phyloP scores from a whole-genome alignment of 495 filamentous ascomycete species.

The Penicillium ucsense region DNA sequence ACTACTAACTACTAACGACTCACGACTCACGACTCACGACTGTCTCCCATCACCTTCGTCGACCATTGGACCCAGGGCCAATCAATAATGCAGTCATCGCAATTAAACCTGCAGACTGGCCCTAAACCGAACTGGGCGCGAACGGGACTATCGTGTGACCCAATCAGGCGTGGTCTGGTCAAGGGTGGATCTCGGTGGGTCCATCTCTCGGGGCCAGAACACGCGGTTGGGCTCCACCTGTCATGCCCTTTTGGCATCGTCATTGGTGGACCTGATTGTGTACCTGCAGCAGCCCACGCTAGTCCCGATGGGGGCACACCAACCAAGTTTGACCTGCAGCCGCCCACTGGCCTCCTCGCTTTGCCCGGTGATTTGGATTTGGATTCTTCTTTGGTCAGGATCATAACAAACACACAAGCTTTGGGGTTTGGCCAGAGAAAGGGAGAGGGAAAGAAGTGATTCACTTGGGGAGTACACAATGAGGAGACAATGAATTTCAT shows the following conservation, averaged over 20 bases:
- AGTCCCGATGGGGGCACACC: background rate
- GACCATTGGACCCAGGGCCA: background rate
- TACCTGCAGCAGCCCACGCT: constrained; percentile 14
- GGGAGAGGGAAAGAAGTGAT: too few species aligned
- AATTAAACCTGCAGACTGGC: constrained; percentile 5
- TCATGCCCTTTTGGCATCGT: background rate
- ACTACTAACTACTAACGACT: too few species aligned
- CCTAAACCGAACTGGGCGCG: too few species aligned
- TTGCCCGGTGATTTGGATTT: too few species aligned
- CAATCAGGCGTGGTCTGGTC: too few species aligned
- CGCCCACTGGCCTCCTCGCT: background rate
- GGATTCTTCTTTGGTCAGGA: background rate
- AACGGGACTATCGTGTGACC: too few species aligned
- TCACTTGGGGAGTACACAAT: too few species aligned
- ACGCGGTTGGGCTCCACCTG: constrained; percentile 2
- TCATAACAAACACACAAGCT: background rate
- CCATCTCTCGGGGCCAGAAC: background rate
- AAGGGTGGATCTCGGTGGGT: too few species aligned
- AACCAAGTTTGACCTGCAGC: background rate
- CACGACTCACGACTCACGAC: too few species aligned
- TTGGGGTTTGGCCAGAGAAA: too few species aligned
- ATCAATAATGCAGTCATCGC: background rate
- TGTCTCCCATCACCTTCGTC: background rate
- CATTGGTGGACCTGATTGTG: constrained; percentile 5
- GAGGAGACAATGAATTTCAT: too few species aligned